Conservation (phyloP, 2,329 filamentous ascomycete genomes). For the Fusarium sp. region DNA sequence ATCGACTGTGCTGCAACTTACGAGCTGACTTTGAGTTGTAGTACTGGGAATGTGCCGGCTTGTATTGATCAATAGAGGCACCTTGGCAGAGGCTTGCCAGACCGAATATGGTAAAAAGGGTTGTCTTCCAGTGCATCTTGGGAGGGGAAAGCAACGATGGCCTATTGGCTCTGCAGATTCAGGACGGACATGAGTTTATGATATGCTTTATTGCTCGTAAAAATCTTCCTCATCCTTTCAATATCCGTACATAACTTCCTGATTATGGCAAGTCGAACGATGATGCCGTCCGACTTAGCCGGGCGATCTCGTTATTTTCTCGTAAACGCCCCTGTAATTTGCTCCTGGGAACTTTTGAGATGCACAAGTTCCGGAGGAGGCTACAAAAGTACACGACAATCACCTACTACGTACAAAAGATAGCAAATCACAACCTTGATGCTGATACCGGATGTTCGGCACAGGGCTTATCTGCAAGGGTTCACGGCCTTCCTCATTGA, state of each 20-base stretch:
- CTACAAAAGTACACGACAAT: background rate
- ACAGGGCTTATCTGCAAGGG: slow-evolving; percentile 9
- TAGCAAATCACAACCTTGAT: background rate
- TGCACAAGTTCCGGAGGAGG: background rate
- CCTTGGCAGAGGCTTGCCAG: background rate
- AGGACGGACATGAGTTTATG: background rate
- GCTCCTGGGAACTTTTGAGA: background rate
- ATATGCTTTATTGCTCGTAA: background rate
- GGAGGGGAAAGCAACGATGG: background rate
- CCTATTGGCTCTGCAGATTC: background rate
- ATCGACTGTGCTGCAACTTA: background rate
- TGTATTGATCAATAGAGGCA: background rate
- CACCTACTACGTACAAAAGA: background rate
- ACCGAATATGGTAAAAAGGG: background rate
- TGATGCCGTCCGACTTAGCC: background rate
- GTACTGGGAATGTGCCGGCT: background rate
- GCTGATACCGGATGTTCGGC: slow-evolving; percentile 29
- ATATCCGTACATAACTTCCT: background rate
- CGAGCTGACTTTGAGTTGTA: slow-evolving; percentile 13
- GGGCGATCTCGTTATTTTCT: slow-evolving; percentile 1
- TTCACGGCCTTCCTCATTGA: slow-evolving; percentile 26
- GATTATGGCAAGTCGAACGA: background rate
- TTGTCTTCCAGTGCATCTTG: background rate
- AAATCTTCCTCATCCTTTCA: background rate
- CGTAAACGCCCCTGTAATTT: background rate